These are phyloP conservation scores for Talaromyces wortmannii DNA, from an alignment of 495 filamentous ascomycete genomes.

Conservation along the genomic window DNA sequence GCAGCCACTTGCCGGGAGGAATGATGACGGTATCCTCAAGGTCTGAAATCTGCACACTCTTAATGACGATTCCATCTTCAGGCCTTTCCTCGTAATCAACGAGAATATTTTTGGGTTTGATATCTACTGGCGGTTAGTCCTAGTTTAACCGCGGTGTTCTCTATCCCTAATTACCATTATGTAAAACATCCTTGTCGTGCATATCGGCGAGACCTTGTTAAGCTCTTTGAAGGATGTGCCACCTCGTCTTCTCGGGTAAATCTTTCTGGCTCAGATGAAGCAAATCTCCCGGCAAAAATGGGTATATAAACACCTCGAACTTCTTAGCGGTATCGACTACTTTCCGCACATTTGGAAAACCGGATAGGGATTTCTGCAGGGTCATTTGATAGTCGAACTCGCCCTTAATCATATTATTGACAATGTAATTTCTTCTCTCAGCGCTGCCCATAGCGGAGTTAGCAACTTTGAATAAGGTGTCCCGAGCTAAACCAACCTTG, in stretches of 20 bases:
- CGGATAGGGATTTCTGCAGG: conserved; percentile 23
- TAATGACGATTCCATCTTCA: conserved; percentile 16
- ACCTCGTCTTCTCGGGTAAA: conserved; percentile 21
- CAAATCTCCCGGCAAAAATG: conserved; percentile 34
- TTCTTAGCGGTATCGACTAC: conserved; percentile 32
- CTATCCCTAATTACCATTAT: conserved; percentile 22
- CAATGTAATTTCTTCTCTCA: conserved; percentile 24
- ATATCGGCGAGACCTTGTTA: conserved; percentile 33
- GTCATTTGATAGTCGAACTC: conserved; percentile 31
- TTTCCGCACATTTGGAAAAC: conserved; percentile 12
- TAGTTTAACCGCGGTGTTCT: background rate
- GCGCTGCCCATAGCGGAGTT: conserved; percentile 12
- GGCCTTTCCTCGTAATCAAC: conserved; percentile 13
- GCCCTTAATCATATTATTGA: conserved; percentile 31
- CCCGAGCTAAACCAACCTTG: conserved; percentile 6
- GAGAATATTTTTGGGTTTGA: conserved; percentile 23
- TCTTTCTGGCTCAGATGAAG: conserved; percentile 29
- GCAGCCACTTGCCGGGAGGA: conserved; percentile 17
- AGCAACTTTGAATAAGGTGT: background rate
- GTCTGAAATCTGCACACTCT: conserved; percentile 29
- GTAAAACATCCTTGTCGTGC: conserved; percentile 36
- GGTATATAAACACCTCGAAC: conserved; percentile 35
- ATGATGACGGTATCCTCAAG: conserved; percentile 40
- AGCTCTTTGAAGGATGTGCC: conserved; percentile 32
- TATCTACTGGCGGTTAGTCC: conserved; percentile 8